phyloP scores from a whole-genome alignment of 73 alveolate species.

The Durusdinium trenchii region DNA sequence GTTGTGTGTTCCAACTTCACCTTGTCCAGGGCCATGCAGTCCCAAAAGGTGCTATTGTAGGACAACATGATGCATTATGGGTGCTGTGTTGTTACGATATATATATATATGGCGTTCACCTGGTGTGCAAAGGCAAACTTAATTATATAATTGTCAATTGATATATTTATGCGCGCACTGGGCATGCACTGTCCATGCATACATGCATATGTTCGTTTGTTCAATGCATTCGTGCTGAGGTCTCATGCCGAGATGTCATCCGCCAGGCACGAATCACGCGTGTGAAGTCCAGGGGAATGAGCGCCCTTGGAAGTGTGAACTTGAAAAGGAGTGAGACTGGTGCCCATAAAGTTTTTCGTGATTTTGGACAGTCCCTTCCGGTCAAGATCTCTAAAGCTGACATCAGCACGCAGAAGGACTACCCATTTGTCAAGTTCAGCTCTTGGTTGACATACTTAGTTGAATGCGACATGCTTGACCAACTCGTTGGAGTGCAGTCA shows the following conservation, averaged over 20 bases:
- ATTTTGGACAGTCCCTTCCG: not conserved
- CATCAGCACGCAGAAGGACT: not conserved
- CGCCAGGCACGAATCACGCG: conserved; percentile 56
- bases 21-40: not conserved
- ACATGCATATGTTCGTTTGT: not conserved
- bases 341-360: conserved; percentile 15
- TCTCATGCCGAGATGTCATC: conserved; percentile 68
- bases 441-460: not conserved
- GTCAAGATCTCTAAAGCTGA: not conserved
- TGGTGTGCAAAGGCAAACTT: not conserved
- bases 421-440: not conserved
- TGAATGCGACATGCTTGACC: not conserved
- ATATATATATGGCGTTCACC: not conserved
- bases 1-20: not conserved
- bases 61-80: not conserved
- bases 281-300: not conserved
- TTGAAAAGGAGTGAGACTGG: not conserved
- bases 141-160: not conserved
- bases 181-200: not conserved
- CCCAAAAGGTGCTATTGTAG: not conserved
- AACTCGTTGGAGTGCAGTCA: not conserved
- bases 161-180: not conserved
- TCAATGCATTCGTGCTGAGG: conserved; percentile 5
- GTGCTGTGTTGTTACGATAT: not conserved
- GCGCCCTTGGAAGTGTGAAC: not conserved